A percentile compares a stretch with the other conserved stretches of the same genome.
Evolutionary conservation across 257 asterid genomes (phyloP).

Genomic region (Orobanche coerulescens): DNA sequence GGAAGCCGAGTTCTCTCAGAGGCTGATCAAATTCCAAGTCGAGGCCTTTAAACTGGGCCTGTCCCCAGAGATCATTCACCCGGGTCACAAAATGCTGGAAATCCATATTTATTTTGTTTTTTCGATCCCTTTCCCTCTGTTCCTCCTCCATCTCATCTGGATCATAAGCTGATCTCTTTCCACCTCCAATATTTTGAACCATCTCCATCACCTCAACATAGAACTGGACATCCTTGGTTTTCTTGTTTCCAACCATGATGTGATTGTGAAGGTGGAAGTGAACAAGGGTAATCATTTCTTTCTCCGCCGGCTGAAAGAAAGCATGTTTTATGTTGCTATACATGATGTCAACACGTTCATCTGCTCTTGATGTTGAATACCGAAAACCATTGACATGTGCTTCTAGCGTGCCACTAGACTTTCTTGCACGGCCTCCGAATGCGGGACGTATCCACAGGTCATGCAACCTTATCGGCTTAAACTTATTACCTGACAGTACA

Average conservation of each 20-base stretch:
- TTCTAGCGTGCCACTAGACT: conserved; percentile 53
- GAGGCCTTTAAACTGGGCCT: conserved; percentile 40
- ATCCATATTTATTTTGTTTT: conserved; percentile 62
- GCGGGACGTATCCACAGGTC: conserved; percentile 73
- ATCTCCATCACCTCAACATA: conserved; percentile 76
- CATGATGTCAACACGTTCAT: conserved; percentile 64
- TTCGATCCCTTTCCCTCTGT: conserved; percentile 68
- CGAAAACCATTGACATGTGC: conserved; percentile 69
- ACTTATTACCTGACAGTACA: conserved; percentile 49
- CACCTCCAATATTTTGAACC: conserved; percentile 65
- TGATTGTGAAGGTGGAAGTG: conserved; percentile 72
- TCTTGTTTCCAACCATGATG: conserved; percentile 76
- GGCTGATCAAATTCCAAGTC: conserved; percentile 80
- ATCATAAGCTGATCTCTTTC: conserved; percentile 63
- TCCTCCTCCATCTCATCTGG: conserved; percentile 90
- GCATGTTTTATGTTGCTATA: conserved; percentile 61
- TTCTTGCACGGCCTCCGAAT: conserved; percentile 67
- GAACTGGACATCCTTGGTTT: conserved; percentile 68
- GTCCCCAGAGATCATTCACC: conserved; percentile 68
- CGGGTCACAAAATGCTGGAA: conserved; percentile 60
- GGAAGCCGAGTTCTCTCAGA: conserved; percentile 63
- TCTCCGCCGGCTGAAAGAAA: conserved; percentile 75
- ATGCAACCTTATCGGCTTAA: conserved; percentile 54
- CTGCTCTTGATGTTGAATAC: conserved; percentile 55
- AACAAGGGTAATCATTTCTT: conserved; percentile 70